Base-by-base conservation (phyloP, 1,284 basidiomycete species). In the Inonotus hispidus region DNA sequence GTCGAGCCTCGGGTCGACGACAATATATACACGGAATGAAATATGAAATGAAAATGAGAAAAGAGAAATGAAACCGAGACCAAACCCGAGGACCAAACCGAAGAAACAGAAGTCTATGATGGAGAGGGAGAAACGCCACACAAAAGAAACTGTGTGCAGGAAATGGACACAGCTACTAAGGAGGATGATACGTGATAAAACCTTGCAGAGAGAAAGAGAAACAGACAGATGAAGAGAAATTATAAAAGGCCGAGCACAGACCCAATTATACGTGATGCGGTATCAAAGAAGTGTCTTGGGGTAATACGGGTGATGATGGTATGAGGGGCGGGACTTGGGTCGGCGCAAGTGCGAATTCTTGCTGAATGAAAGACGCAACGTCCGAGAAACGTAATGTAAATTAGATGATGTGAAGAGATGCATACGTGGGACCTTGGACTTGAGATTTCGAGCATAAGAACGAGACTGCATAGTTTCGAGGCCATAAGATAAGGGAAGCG, bases 361-460 rank as follows among this genome's bases (percentile, higher is more conserved):
- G n/a, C 25, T 53, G 35, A 39, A 21, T 32, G 32, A 32, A 32
- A 32, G 32, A 32, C 32, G 32, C 8, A 32, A 8, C 32, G 32
- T 32, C 32, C 32, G 32, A 32, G 32, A n/a, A n/a, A 23, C 21
- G 53, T 41, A 55, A 38, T 53, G 53, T 55, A 39, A 25, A 13
- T 2, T 29, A 32, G 8, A 53, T 53, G 32, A 11, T 2, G 8
- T 53, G 27, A 6, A 32, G 32, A 32, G 13, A 32, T 53, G 50
- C 50, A 53, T 53, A 55, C 39, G n/a, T 16, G 32, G 37, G 32
- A 32, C 32, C 32, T 32, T 32, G 32, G 39, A 11, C 4, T 21
- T 32, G 14, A 41, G 53, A 55, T 39, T 39, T 32, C 53, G 53
- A 55, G 53, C 37, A 53, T 35, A n/a, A 53, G n/a, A 19, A 37